Base-by-base conservation (phyloP, 768 basidiomycete species). In the Suillus occidentalis region DNA sequence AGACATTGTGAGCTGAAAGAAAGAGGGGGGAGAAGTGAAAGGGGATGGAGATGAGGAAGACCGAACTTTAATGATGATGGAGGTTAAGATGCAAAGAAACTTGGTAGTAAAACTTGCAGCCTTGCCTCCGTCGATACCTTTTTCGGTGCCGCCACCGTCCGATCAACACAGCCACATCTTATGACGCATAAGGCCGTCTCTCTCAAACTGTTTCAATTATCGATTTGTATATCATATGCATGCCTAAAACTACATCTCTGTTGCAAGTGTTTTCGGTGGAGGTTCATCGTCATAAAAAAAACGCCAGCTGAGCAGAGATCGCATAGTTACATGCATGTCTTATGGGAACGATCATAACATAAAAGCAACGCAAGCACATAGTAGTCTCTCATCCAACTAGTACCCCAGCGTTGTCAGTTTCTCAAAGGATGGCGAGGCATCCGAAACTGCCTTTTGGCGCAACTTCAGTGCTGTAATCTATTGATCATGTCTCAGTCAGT, bases 381-480 rank as follows among this genome's bases (percentile, higher is more conserved):
- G 43, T 61, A 67, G 40, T 47, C 31, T 55, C 59, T 45, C 61
- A 70, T 71, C 74, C 74, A 70, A 81, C 88, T 96, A 98, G 86
- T 94, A 95, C 69, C 97, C 97, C 81, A 92, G 86, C 80, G 87
- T 84, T 67, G 85, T 84, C 72, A 99, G 88, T 82, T 91, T 89
- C 80, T 88, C 90, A 81, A 90, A 91, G 69, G 75, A 76, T 49
- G 75, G 68, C 68, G 75, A 76, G 61, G 60, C 73, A 50, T 77
- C 72, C 56, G 60, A 79, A 64, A 88, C 75, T 55, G 94, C 96
- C 87, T 94, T 95, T 88, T 95, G 89, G 78, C 95, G 91, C 85
- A 96, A 85, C 86, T 98, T 98, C 81, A 92, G 82, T 55, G 94
- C 89, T 71, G 95, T 85, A 82, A 89, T 79, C 95, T 97, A 71